These are phyloP conservation scores for Pleurotus sapidus DNA, from an alignment of 768 basidiomycete genomes.

Conservation along the genomic window DNA sequence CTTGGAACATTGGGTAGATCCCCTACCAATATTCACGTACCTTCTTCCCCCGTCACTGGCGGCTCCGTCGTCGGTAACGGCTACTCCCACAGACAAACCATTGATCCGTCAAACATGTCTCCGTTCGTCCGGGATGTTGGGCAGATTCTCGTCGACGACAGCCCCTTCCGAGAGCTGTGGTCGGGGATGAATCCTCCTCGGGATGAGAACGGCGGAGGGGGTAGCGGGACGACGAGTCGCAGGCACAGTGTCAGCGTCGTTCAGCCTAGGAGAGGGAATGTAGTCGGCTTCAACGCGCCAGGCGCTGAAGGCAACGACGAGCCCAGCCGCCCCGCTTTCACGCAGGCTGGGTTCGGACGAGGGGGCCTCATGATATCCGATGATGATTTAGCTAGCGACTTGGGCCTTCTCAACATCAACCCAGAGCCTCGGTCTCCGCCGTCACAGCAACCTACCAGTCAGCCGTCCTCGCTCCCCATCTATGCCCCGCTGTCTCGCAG, in stretches of 20 bases:
- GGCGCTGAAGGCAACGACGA: slow-evolving; percentile 38
- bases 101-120: slow-evolving; percentile 73
- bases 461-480: slow-evolving; percentile 75
- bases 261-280: slow-evolving; percentile 63
- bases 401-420: slow-evolving; percentile 61
- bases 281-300: slow-evolving; percentile 69
- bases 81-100: slow-evolving; percentile 37
- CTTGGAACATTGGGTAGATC: slow-evolving; percentile 56
- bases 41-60: slow-evolving; percentile 42
- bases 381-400: slow-evolving; percentile 75
- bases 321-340: slow-evolving; percentile 26
- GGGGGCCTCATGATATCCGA: slow-evolving; percentile 70
- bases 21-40: slow-evolving; percentile 46
- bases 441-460: slow-evolving; percentile 54
- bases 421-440: slow-evolving; percentile 38
- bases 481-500: slow-evolving; percentile 69
- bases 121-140: slow-evolving; percentile 85
- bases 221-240: slow-evolving; percentile 80
- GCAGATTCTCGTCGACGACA: slow-evolving; percentile 70
- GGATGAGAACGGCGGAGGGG: slow-evolving; percentile 59
- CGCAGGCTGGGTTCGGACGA: slow-evolving; percentile 33
- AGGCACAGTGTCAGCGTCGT: slow-evolving; percentile 84
- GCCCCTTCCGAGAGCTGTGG: slow-evolving; percentile 74
- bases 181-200: slow-evolving; percentile 62
- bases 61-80: slow-evolving; percentile 41